Conservation (phyloP, 805 yeast genomes). For the Kuraishia piskuri region DNA sequence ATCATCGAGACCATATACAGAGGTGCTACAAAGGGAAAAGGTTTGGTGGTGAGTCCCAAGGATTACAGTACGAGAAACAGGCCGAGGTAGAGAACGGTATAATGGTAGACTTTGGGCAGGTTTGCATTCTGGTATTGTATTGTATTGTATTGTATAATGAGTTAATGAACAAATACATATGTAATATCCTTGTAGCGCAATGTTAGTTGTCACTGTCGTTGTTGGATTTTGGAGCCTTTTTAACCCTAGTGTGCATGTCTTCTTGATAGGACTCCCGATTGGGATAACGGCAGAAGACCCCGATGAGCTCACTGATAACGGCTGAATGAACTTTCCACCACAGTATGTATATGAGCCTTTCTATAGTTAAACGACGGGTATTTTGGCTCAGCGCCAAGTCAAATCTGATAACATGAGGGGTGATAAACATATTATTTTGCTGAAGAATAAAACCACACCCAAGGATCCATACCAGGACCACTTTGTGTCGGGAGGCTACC, state of each 20-base stretch:
- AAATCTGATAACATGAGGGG: neutral
- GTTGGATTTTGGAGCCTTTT: too few relatives aligned
- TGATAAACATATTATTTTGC: conserved; percentile 32
- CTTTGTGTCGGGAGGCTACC: conserved; percentile 27
- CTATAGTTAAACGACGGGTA: too few relatives aligned
- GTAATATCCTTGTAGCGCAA: neutral
- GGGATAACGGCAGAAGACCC: neutral
- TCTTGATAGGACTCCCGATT: neutral
- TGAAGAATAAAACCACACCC: conserved; percentile 69
- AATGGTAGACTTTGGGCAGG: too few relatives aligned
- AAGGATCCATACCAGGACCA: conserved; percentile 52
- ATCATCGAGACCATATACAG: conserved; percentile 82
- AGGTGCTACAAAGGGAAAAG: conserved; percentile 90
- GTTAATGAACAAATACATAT: too few relatives aligned
- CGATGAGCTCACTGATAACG: neutral
- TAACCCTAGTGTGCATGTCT: too few relatives aligned
- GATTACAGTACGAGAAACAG: conserved; percentile 39
- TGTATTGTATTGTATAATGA: neutral
- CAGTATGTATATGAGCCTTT: too few relatives aligned
- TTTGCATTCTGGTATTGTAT: neutral
- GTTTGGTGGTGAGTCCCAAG: conserved; percentile 79
- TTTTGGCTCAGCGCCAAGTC: neutral
- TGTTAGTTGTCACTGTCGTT: too few relatives aligned
- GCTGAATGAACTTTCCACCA: neutral
- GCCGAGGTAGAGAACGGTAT: conserved; percentile 1